Percentiles rank a stretch among this genome's conserved stretches.
phyloP scores from a whole-genome alignment of 805 yeast genomes.

The Sungouiozyma ichnusensis region DNA sequence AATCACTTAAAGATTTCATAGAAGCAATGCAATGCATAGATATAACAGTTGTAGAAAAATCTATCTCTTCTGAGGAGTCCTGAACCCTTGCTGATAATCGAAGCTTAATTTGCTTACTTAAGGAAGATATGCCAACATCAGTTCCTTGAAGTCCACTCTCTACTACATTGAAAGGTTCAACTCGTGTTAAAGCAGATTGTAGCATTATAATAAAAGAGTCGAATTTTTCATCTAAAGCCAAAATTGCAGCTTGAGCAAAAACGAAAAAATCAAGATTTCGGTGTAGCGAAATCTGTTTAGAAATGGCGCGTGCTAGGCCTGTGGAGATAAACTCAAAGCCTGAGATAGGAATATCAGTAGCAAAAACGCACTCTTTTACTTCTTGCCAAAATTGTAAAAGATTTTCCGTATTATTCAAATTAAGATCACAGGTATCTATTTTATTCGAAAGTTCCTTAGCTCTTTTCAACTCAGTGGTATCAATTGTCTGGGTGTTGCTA shows the following conservation, averaged over 20 bases:
- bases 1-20: conserved; percentile 35
- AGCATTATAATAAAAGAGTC: conserved; percentile 43
- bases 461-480: conserved; percentile 16
- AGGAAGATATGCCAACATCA: conserved; percentile 41
- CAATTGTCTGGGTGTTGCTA: conserved; percentile 15
- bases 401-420: conserved; percentile 19
- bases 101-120: conserved; percentile 64
- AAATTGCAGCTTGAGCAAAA: conserved; percentile 37
- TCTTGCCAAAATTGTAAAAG: conserved; percentile 32
- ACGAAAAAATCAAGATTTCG: neutral
- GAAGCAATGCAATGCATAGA: conserved; percentile 47
- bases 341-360: conserved; percentile 35
- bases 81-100: conserved; percentile 33
- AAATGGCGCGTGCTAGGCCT: conserved; percentile 40
- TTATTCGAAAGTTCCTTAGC: conserved; percentile 17
- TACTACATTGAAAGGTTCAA: conserved; percentile 60
- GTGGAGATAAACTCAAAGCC: conserved; percentile 69
- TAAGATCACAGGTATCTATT: conserved; percentile 15
- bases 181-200: conserved; percentile 63
- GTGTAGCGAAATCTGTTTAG: conserved; percentile 2
- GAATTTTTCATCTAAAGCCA: conserved; percentile 28
- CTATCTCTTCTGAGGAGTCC: conserved; percentile 20
- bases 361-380: conserved; percentile 29
- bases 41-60: conserved; percentile 25
- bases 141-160: conserved; percentile 31